These are phyloP conservation scores for Casaregolazyma suthepensis DNA, from an alignment of 1,139 yeast genomes.

Conservation along the genomic window DNA sequence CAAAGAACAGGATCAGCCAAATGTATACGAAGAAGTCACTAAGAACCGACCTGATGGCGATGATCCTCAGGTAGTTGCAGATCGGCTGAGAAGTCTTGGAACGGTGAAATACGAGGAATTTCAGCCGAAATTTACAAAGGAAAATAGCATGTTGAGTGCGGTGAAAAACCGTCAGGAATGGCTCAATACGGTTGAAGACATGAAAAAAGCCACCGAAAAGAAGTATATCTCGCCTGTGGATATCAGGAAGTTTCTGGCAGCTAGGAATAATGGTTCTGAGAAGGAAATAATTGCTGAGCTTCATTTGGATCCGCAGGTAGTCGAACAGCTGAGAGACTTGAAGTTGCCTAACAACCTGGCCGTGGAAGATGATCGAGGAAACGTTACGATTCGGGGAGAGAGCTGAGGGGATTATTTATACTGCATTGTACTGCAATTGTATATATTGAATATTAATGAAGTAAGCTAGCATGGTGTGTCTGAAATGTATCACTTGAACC, in stretches of 20 bases:
- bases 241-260: not conserved
- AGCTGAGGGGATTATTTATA: not conserved
- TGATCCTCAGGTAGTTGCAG: constrained; percentile 8
- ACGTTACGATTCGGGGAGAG: not conserved
- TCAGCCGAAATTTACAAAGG: constrained; percentile 1
- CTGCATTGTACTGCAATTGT: not conserved
- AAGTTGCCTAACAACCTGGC: constrained; percentile 4
- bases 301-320: not conserved
- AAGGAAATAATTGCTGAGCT: not conserved
- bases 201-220: not conserved
- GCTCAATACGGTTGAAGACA: not conserved
- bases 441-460: not conserved
- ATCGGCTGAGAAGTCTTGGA: constrained; percentile 5
- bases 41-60: constrained; percentile 6
- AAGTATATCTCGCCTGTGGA: not conserved
- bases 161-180: constrained; percentile 5
- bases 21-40: constrained; percentile 7
- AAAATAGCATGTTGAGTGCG: constrained; percentile 8
- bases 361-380: not conserved
- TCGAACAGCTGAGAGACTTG: not conserved
- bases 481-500: too few species aligned
- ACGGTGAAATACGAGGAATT: constrained; percentile 2
- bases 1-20: not conserved
- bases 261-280: not conserved
- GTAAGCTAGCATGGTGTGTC: too few species aligned